These are phyloP conservation scores for Paramecium pentaurelia DNA, from an alignment of 73 alveolate species.

Conservation along the genomic window DNA sequence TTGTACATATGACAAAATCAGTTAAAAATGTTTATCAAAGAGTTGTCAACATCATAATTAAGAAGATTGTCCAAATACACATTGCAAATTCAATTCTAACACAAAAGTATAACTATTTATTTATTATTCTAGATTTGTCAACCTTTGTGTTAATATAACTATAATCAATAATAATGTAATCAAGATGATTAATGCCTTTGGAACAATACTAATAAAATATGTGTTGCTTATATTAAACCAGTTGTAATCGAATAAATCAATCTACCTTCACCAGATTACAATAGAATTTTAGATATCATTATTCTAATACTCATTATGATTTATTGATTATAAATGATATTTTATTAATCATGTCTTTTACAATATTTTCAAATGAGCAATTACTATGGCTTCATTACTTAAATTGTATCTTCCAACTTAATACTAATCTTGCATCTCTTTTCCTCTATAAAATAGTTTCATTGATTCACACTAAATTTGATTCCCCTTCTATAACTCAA, in stretches of 20 bases:
- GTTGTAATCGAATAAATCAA: background rate
- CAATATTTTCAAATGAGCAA: background rate
- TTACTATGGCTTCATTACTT: background rate
- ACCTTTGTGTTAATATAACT: background rate
- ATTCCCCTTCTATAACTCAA: background rate
- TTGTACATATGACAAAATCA: background rate
- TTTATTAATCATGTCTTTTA: background rate
- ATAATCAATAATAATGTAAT: background rate
- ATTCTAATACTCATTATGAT: background rate
- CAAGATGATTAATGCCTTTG: background rate
- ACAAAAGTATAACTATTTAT: background rate
- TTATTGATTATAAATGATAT: background rate
- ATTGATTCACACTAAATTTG: background rate
- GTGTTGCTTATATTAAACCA: background rate
- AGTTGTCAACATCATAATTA: background rate
- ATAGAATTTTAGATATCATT: background rate
- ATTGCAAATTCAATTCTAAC: background rate
- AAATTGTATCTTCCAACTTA: background rate
- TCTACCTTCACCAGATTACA: background rate
- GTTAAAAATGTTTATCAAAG: background rate
- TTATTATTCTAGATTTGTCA: background rate
- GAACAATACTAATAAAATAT: background rate
- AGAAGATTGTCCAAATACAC: background rate
- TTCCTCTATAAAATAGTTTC: slow-evolving; percentile 7
- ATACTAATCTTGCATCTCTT: background rate